These are phyloP conservation scores for Uronychia binucleata DNA, from an alignment of 73 alveolate genomes.

Conservation along the genomic window DNA sequence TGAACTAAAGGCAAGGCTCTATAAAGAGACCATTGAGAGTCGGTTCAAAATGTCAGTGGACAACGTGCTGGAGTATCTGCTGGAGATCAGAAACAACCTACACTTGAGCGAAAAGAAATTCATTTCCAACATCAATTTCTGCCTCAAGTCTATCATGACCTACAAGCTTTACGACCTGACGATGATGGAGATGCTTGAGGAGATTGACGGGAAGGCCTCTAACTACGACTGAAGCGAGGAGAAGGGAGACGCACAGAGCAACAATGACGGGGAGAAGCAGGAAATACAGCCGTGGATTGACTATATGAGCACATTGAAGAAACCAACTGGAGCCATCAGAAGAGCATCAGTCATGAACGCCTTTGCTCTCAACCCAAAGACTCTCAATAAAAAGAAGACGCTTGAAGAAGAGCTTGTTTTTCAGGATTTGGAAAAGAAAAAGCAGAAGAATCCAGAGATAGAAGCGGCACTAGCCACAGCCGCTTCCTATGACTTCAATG, in stretches of 20 bases:
- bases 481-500: constrained; percentile 31
- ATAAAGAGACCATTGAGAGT: neutral
- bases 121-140: constrained; percentile 28
- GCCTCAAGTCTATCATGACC: constrained; percentile 33
- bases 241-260: neutral
- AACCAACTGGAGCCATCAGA: neutral
- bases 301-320: neutral
- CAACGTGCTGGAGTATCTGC: neutral
- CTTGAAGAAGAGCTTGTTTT: no score
- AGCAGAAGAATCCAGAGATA: no score
- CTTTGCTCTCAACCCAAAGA: no score
- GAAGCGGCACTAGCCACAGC: neutral
- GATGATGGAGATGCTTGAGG: neutral
- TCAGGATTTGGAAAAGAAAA: no score
- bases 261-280: neutral
- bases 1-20: neutral
- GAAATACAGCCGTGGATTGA: neutral
- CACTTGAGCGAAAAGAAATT: neutral
- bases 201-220: neutral
- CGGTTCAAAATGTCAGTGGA: neutral
- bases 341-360: no score
- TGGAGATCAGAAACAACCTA: neutral
- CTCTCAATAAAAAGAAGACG: no score
- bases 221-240: neutral
- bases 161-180: constrained; percentile 40